Evolutionary conservation across 2,329 filamentous ascomycete genomes (phyloP).

Genomic region (Mycocentrospora acerina): DNA sequence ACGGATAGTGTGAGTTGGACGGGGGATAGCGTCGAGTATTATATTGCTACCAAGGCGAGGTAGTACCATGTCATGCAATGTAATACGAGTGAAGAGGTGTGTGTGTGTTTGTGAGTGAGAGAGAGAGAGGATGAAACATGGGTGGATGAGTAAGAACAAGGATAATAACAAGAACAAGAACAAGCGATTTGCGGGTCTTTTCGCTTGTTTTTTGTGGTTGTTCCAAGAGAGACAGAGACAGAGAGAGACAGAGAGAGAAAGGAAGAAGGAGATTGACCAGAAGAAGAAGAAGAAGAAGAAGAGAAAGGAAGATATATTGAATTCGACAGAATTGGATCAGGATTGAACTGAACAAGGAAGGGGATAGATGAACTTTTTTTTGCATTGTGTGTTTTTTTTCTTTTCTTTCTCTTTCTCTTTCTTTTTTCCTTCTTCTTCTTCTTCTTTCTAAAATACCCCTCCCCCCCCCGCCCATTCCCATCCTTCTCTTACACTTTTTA

Average conservation of each 20-base stretch:
- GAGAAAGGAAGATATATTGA: background rate
- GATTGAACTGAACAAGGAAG: background rate
- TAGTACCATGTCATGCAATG: too few species aligned
- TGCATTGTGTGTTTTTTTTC: background rate
- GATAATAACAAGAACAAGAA: too few species aligned
- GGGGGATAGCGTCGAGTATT: slow-evolving; percentile 79
- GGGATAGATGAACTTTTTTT: background rate
- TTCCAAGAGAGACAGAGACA: background rate
- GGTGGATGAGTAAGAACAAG: too few species aligned
- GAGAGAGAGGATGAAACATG: too few species aligned
- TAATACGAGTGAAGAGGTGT: too few species aligned
- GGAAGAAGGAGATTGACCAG: background rate
- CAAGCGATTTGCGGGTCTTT: too few species aligned
- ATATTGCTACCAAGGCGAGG: slow-evolving; percentile 66
- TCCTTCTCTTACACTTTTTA: too few species aligned
- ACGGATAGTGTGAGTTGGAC: slow-evolving; percentile 84
- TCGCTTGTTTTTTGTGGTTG: too few species aligned
- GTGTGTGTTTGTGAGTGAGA: too few species aligned
- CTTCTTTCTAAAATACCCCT: too few species aligned
- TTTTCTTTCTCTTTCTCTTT: background rate
- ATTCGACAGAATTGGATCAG: background rate
- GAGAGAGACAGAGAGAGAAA: background rate
- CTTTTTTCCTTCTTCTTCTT: background rate
- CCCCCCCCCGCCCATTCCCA: too few species aligned
- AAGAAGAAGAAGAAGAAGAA: slow-evolving; percentile 1